These are phyloP conservation scores for Paraconiothyrium sp. DNA, from an alignment of 2,329 filamentous ascomycete genomes.

Conservation along the genomic window DNA sequence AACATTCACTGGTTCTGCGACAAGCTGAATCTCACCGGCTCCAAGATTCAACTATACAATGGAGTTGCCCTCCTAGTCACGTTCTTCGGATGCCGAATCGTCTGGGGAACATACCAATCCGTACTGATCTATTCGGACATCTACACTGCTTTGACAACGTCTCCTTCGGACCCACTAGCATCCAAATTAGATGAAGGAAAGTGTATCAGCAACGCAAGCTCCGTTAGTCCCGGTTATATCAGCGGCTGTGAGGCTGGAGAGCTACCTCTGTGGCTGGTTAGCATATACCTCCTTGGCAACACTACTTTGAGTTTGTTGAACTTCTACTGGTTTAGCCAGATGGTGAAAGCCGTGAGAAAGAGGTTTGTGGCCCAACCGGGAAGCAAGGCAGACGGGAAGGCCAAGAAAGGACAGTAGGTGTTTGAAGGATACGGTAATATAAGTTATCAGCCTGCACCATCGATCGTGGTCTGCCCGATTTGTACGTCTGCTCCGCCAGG, in stretches of 20 bases:
- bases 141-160: conserved; percentile 57
- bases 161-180: conserved; percentile 25
- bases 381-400: conserved; percentile 14
- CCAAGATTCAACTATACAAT: conserved; percentile 77
- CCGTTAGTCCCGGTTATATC: conserved; percentile 23
- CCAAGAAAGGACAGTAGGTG: conserved; percentile 34
- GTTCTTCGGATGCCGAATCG: conserved; percentile 78
- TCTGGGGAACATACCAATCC: conserved; percentile 80
- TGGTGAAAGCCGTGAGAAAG: conserved; percentile 82
- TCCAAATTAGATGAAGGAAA: conserved; percentile 49
- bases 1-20: conserved; percentile 93
- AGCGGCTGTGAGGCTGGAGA: conserved; percentile 36
- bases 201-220: conserved; percentile 57
- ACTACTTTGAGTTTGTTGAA: conserved; percentile 77
- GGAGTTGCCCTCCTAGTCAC: conserved; percentile 74
- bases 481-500: not conserved
- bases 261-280: conserved; percentile 74
- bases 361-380: conserved; percentile 66
- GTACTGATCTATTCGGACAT: conserved; percentile 72
- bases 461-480: not conserved
- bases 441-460: not conserved
- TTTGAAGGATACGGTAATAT: not conserved
- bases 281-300: conserved; percentile 75
- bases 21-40: conserved; percentile 81
- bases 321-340: conserved; percentile 85